Evolutionary conservation across 2,329 filamentous ascomycete genomes (phyloP).

Genomic region (Cladobotryum protrusum): DNA sequence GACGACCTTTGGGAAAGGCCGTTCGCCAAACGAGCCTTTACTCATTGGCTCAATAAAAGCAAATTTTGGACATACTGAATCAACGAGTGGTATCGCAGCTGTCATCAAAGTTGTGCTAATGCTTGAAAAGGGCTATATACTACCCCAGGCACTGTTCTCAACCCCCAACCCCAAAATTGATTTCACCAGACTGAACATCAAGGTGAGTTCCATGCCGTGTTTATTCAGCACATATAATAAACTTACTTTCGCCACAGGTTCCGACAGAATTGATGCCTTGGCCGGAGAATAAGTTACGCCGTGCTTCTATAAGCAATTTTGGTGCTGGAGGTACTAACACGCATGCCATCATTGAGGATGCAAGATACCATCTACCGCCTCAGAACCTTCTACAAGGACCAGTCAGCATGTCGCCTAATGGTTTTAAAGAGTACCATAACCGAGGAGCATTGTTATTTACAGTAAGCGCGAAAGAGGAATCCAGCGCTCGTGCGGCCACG

Average conservation of each 20-base stretch:
- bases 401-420: background rate
- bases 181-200: conserved; percentile 13
- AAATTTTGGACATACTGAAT: conserved; percentile 22
- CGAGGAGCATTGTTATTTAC: background rate
- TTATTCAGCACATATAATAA: no score
- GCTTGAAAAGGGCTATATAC: background rate
- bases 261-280: no score
- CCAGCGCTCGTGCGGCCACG: background rate
- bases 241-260: no score
- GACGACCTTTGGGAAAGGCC: background rate
- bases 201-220: conserved; percentile 17
- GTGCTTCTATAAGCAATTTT: conserved; percentile 29
- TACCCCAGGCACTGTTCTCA: background rate
- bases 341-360: background rate
- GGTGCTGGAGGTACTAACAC: conserved; percentile 19
- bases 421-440: background rate
- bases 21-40: conserved; percentile 3
- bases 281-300: background rate
- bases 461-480: background rate
- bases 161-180: background rate
- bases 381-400: no score
- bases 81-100: conserved; percentile 18
- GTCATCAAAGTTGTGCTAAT: conserved; percentile 1
- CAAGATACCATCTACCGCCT: background rate
- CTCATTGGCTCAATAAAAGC: conserved; percentile 23